Percentiles rank a stretch among this genome's conserved stretches.
These are phyloP conservation scores for Leccinum angustisporum DNA, from an alignment of 1,284 basidiomycete genomes.

Conservation along the genomic window DNA sequence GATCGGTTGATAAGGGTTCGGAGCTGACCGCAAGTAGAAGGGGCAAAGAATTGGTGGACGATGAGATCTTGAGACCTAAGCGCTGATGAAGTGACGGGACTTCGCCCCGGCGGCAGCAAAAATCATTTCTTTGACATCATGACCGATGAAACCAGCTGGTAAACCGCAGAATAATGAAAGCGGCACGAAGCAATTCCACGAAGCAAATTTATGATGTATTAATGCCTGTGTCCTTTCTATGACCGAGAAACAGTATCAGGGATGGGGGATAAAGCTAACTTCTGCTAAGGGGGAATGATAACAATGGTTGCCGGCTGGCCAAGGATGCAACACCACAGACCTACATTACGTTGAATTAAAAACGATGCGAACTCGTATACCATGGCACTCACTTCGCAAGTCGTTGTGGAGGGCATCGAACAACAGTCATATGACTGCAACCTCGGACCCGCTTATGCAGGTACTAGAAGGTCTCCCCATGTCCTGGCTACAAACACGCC, in stretches of 20 bases:
- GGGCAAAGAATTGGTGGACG: background rate
- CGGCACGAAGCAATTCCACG: constrained; percentile 8
- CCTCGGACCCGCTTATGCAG: constrained; percentile 39
- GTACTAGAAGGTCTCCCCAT: constrained; percentile 75
- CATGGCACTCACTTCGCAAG: constrained; percentile 14
- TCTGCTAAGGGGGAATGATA: background rate
- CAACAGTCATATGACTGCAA: background rate
- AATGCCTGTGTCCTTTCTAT: constrained; percentile 17
- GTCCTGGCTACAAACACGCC: constrained; percentile 64
- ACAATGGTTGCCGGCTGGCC: background rate
- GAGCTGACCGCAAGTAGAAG: background rate
- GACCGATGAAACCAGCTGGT: background rate
- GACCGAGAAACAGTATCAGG: constrained; percentile 21
- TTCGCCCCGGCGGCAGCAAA: background rate
- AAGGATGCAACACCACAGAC: constrained; percentile 8
- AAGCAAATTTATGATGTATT: constrained; percentile 15
- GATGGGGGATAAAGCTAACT: constrained; percentile 17
- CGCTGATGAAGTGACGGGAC: background rate
- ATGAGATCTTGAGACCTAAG: background rate
- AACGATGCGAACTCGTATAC: background rate
- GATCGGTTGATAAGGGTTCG: constrained; percentile 5
- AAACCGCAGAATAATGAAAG: background rate
- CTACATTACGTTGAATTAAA: constrained; percentile 12
- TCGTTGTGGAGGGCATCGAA: background rate
- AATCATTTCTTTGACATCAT: background rate